phyloP scores from a whole-genome alignment of 2,329 filamentous ascomycete species.

The Botrytis medusae region DNA sequence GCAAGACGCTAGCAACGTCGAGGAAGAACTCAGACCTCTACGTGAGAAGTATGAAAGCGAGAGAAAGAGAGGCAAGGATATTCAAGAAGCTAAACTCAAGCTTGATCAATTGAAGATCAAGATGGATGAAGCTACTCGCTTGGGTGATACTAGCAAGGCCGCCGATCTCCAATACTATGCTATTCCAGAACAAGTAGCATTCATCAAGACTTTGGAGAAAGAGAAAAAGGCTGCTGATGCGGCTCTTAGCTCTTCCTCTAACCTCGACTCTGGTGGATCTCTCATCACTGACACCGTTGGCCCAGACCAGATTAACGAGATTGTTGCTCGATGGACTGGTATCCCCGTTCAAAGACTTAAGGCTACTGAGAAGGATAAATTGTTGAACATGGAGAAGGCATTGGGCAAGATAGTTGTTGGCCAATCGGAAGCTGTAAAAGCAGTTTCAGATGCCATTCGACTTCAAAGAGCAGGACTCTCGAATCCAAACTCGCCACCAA shows the following conservation, averaged over 20 bases:
- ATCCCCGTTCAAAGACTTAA: slow-evolving; percentile 93
- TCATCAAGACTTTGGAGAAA: slow-evolving; percentile 78
- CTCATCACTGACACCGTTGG: slow-evolving; percentile 93
- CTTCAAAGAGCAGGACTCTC: slow-evolving; percentile 90
- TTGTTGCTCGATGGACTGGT: slow-evolving; percentile 95
- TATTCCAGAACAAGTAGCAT: slow-evolving; percentile 83
- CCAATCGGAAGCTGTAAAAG: slow-evolving; percentile 88
- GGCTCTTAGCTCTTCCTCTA: slow-evolving; percentile 54
- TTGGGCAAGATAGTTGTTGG: slow-evolving; percentile 85
- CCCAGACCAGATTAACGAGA: slow-evolving; percentile 98
- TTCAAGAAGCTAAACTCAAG: slow-evolving; percentile 93
- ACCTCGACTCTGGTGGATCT: slow-evolving; percentile 61
- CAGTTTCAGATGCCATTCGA: slow-evolving; percentile 93
- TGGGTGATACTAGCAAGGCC: slow-evolving; percentile 79
- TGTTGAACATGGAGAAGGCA: slow-evolving; percentile 93
- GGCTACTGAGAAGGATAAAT: slow-evolving; percentile 96
- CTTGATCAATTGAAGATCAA: slow-evolving; percentile 90
- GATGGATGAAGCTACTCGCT: slow-evolving; percentile 87
- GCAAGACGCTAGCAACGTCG: slow-evolving; percentile 88
- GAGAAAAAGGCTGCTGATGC: slow-evolving; percentile 79
- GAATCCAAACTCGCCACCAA: slow-evolving; percentile 96
- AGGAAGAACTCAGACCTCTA: slow-evolving; percentile 87
- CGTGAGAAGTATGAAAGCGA: slow-evolving; percentile 95
- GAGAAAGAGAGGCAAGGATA: slow-evolving; percentile 84
- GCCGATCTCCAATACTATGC: slow-evolving; percentile 97